Evolutionary conservation across 768 basidiomycete species (phyloP).

Genomic region (Asterophora lycoperdoides): DNA sequence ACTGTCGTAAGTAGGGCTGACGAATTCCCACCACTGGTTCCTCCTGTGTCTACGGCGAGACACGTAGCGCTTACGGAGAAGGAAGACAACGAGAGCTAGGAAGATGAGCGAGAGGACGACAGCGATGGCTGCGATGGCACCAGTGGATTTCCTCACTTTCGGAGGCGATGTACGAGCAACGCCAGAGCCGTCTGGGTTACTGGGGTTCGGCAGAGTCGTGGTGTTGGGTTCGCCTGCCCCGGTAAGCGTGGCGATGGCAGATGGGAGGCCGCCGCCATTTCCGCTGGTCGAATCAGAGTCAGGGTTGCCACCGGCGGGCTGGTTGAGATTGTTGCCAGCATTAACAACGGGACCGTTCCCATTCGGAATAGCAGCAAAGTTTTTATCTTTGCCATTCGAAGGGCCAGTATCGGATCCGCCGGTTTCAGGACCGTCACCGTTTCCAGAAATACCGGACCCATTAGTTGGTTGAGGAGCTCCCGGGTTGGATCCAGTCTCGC

Average conservation of each 20-base stretch:
- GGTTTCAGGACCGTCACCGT: constrained; percentile 1
- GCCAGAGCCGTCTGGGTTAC: background rate
- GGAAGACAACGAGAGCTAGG: constrained; percentile 33
- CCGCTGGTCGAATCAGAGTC: constrained; percentile 2
- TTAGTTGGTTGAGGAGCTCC: constrained; percentile 4
- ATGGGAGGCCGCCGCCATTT: background rate
- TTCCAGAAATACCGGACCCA: background rate
- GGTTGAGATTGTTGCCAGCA: constrained; percentile 1
- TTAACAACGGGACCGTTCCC: constrained; percentile 3
- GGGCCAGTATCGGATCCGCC: background rate
- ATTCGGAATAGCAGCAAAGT: background rate
- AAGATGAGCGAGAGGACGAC: constrained; percentile 30
- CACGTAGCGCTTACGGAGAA: constrained; percentile 44
- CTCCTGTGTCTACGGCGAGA: constrained; percentile 39
- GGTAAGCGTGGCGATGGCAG: constrained; percentile 3
- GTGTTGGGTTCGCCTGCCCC: constrained; percentile 1
- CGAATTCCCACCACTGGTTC: constrained; percentile 33
- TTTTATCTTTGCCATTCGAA: background rate
- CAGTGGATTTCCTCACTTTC: constrained; percentile 34
- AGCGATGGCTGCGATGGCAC: constrained; percentile 45
- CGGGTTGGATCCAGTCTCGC: constrained; percentile 6
- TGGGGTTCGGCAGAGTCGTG: constrained; percentile 10
- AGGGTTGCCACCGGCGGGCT: constrained; percentile 4
- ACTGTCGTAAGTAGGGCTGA: constrained; percentile 23
- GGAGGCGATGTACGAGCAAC: constrained; percentile 9